Conservation (phyloP, 768 basidiomycete species). For the Podaxis rugospora region DNA sequence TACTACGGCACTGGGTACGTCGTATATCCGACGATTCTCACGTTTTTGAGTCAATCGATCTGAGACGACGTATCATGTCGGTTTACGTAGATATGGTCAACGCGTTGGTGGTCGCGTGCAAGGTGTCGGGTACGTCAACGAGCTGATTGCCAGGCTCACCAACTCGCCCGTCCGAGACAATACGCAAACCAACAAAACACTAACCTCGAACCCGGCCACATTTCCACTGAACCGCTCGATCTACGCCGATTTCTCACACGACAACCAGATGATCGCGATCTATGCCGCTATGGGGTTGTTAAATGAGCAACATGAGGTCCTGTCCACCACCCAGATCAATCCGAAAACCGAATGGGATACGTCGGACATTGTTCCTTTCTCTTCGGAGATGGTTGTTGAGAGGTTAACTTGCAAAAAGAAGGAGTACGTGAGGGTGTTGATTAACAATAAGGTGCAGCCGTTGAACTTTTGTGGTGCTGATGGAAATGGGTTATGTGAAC, state of each 20-base stretch:
- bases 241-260: constrained; percentile 83
- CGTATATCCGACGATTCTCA: neutral
- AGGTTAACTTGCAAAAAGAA: constrained; percentile 45
- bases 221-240: constrained; percentile 67
- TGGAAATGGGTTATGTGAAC: constrained; percentile 53
- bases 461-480: constrained; percentile 55
- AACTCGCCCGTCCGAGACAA: constrained; percentile 55
- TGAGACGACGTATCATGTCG: neutral
- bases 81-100: constrained; percentile 53
- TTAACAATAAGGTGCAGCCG: constrained; percentile 70
- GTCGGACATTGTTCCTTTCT: constrained; percentile 68
- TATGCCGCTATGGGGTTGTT: constrained; percentile 60
- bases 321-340: constrained; percentile 30
- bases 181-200: constrained; percentile 74
- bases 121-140: constrained; percentile 85
- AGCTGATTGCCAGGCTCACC: constrained; percentile 83
- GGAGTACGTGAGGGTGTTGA: constrained; percentile 67
- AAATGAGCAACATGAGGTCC: constrained; percentile 25
- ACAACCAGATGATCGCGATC: constrained; percentile 81
- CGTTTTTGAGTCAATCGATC: neutral
- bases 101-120: constrained; percentile 62
- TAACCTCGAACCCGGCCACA: constrained; percentile 55
- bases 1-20: constrained; percentile 76
- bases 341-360: constrained; percentile 45
- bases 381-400: constrained; percentile 71